phyloP scores from a whole-genome alignment of 2,329 filamentous ascomycete genomes.

The Fusarium guadeloupense region DNA sequence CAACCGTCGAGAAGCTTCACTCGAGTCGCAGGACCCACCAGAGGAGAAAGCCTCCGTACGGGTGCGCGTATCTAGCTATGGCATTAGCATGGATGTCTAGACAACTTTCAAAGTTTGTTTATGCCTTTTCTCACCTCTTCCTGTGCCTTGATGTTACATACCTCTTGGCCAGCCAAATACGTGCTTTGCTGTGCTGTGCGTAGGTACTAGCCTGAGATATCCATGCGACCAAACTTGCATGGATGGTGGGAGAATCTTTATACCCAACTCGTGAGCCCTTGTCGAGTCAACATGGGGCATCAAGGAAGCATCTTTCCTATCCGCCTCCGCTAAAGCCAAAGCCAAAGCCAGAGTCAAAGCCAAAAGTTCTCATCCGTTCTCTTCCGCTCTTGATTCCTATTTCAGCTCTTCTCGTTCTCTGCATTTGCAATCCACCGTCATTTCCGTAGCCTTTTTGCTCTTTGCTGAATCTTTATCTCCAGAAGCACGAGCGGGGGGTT shows the following conservation, averaged over 20 bases:
- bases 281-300: conserved; percentile 33
- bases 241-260: conserved; percentile 24
- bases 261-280: conserved; percentile 16
- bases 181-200: conserved; percentile 8
- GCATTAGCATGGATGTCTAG: neutral
- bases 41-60: neutral
- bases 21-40: conserved; percentile 23
- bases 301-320: conserved; percentile 12
- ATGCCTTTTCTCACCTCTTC: neutral
- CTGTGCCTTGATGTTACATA: conserved; percentile 21
- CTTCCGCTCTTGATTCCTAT: conserved; percentile 17
- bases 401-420: conserved; percentile 10
- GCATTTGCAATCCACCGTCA: neutral
- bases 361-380: conserved; percentile 1
- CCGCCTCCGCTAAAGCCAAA: conserved; percentile 9
- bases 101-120: conserved; percentile 16
- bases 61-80: neutral
- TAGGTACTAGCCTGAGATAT: too few relatives aligned
- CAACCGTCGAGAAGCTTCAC: conserved; percentile 20
- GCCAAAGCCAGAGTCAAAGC: too few relatives aligned
- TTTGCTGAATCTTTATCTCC: neutral
- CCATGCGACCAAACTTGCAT: conserved; percentile 34
- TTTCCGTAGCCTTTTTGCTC: neutral
- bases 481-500: neutral
- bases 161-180: conserved; percentile 5